Percentiles rank a stretch among this genome's conserved stretches.
Conservation (phyloP, 192 early-diverging fungal genomes). For the Dissophora ornata region DNA sequence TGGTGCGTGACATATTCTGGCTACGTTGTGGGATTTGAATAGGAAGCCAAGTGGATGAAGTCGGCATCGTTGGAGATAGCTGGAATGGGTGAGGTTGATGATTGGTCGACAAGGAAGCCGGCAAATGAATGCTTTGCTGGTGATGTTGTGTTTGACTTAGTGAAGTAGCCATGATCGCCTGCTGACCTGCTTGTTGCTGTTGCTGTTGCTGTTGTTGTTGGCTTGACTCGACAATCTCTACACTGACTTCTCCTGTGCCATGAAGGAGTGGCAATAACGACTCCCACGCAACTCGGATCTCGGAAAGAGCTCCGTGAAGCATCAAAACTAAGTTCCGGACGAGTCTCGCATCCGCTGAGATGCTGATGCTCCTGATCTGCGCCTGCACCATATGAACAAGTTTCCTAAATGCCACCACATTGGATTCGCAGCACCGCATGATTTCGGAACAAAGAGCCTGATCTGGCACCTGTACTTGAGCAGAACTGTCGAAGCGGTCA, state of each 20-base stretch:
- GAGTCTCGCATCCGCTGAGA: slow-evolving; percentile 49
- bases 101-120: background rate
- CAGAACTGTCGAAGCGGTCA: slow-evolving; percentile 50
- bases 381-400: slow-evolving; percentile 52
- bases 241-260: slow-evolving; percentile 25
- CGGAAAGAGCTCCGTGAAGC: slow-evolving; percentile 56
- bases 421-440: slow-evolving; percentile 45
- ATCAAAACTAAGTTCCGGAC: slow-evolving; percentile 56
- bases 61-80: slow-evolving; percentile 33
- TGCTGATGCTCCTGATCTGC: slow-evolving; percentile 46
- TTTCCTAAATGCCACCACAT: slow-evolving; percentile 41
- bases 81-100: slow-evolving; percentile 35
- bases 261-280: slow-evolving; percentile 50
- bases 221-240: slow-evolving; percentile 23
- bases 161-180: background rate
- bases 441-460: slow-evolving; percentile 39
- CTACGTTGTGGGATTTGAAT: slow-evolving; percentile 34
- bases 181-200: slow-evolving; percentile 1
- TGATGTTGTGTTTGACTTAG: slow-evolving; percentile 1
- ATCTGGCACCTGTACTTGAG: slow-evolving; percentile 42
- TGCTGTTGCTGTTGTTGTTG: slow-evolving; percentile 27
- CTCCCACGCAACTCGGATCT: slow-evolving; percentile 61
- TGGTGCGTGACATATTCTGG: slow-evolving; percentile 49
- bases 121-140: slow-evolving; percentile 8
- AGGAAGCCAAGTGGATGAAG: slow-evolving; percentile 30